phyloP scores from a whole-genome alignment of 1,139 yeast genomes.

The Taphrina flavorubra region DNA sequence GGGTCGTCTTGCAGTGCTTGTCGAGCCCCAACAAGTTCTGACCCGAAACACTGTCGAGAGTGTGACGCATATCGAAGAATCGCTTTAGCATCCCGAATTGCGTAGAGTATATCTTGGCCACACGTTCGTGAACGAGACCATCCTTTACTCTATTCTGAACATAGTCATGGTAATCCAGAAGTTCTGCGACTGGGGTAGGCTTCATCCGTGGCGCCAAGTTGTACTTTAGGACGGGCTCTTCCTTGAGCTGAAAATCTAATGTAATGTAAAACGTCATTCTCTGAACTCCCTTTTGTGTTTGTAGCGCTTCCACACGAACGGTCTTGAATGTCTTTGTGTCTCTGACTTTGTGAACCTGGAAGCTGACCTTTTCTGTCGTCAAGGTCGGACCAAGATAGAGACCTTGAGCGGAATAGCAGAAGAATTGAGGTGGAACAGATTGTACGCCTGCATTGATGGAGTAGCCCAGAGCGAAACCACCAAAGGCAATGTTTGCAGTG shows the following conservation, averaged over 20 bases:
- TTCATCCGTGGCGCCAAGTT: constrained; percentile 9
- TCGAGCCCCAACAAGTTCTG: constrained; percentile 14
- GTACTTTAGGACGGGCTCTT: constrained; percentile 7
- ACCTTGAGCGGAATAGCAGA: constrained; percentile 23
- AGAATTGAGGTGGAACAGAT: constrained; percentile 10
- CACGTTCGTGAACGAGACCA: not conserved
- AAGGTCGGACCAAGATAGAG: constrained; percentile 23
- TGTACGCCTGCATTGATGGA: constrained; percentile 9
- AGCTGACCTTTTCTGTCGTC: constrained; percentile 4
- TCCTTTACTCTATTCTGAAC: not conserved
- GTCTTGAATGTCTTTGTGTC: constrained; percentile 27
- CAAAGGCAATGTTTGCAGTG: constrained; percentile 21
- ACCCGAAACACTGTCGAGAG: constrained; percentile 3
- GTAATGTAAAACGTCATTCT: constrained; percentile 6
- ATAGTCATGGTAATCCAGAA: not conserved
- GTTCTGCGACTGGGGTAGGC: not conserved
- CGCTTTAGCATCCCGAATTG: not conserved
- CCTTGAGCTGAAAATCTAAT: constrained; percentile 24
- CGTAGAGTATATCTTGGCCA: not conserved
- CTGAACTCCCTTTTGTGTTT: constrained; percentile 1
- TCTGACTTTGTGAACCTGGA: constrained; percentile 2
- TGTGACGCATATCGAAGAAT: constrained; percentile 4
- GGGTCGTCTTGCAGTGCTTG: constrained; percentile 8
- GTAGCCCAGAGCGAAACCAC: constrained; percentile 9
- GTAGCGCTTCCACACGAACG: constrained; percentile 17